Evolutionary conservation across 805 yeast species (phyloP).

Genomic region (Candida stauntonica): DNA sequence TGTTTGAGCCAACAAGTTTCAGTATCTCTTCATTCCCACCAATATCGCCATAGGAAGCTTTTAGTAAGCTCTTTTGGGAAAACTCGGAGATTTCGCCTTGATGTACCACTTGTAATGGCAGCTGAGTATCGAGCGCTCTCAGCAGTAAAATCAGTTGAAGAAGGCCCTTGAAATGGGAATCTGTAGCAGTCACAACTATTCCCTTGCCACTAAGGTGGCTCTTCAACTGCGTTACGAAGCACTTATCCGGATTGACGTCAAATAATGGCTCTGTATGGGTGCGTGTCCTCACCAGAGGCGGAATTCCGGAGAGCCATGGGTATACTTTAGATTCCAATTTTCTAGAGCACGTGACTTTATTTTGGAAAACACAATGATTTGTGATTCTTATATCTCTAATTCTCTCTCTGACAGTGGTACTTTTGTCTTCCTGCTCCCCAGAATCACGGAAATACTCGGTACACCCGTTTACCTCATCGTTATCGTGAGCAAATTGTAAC

Average conservation of each 20-base stretch:
- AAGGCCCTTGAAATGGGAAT: slow-evolving; percentile 21
- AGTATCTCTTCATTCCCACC: slow-evolving; percentile 10
- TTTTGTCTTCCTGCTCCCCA: no score
- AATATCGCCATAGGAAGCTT: background rate
- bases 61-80: slow-evolving; percentile 4
- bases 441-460: no score
- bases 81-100: slow-evolving; percentile 23
- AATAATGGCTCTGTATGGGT: background rate
- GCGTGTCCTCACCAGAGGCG: slow-evolving; percentile 2
- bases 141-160: slow-evolving; percentile 24
- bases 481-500: no score
- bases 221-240: slow-evolving; percentile 4
- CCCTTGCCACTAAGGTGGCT: slow-evolving; percentile 27
- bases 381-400: no score
- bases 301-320: slow-evolving; percentile 12
- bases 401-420: no score
- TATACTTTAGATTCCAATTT: slow-evolving; percentile 6
- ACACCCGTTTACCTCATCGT: no score
- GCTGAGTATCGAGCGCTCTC: slow-evolving; percentile 25
- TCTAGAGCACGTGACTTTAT: background rate
- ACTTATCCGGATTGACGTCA: background rate
- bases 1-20: background rate
- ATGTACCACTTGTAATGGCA: slow-evolving; percentile 32
- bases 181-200: slow-evolving; percentile 28
- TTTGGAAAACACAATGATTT: slow-evolving; percentile 11